These are phyloP conservation scores for Oenanthe javanica DNA, from an alignment of 140 eudicot genomes.

Conservation along the genomic window DNA sequence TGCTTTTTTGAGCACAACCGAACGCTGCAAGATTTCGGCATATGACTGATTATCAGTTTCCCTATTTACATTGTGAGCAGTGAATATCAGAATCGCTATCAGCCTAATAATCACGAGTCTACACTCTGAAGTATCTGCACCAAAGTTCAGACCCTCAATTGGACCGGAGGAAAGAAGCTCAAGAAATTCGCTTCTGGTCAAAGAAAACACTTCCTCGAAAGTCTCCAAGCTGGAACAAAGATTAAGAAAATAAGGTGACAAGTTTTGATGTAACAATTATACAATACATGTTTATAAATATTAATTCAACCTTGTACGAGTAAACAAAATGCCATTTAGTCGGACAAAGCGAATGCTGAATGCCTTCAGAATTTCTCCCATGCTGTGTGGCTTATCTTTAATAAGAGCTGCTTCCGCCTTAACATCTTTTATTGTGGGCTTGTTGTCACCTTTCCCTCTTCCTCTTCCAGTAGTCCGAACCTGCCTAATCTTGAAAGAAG, in stretches of 20 bases:
- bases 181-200: constrained; percentile 47
- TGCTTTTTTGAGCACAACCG: constrained; percentile 83
- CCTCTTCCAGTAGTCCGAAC: constrained; percentile 59
- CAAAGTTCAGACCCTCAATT: constrained; percentile 57
- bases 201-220: constrained; percentile 60
- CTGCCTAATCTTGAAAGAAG: constrained; percentile 38
- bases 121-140: constrained; percentile 60
- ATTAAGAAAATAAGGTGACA: constrained; percentile 10
- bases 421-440: constrained; percentile 41
- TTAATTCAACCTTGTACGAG: constrained; percentile 81
- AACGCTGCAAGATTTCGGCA: constrained; percentile 81
- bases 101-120: constrained; percentile 56
- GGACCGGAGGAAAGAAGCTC: constrained; percentile 59
- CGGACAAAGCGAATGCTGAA: constrained; percentile 65
- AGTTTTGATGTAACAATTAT: background rate
- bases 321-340: constrained; percentile 85
- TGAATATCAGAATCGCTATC: constrained; percentile 67
- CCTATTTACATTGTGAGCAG: constrained; percentile 63
- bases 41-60: constrained; percentile 80
- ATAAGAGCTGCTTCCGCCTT: constrained; percentile 31
- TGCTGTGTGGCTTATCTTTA: constrained; percentile 35
- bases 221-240: constrained; percentile 70
- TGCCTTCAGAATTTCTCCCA: constrained; percentile 44
- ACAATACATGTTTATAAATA: background rate
- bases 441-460: constrained; percentile 56